Evolutionary conservation across 495 filamentous ascomycete species (phyloP).

Genomic region (Letharia columbiana): DNA sequence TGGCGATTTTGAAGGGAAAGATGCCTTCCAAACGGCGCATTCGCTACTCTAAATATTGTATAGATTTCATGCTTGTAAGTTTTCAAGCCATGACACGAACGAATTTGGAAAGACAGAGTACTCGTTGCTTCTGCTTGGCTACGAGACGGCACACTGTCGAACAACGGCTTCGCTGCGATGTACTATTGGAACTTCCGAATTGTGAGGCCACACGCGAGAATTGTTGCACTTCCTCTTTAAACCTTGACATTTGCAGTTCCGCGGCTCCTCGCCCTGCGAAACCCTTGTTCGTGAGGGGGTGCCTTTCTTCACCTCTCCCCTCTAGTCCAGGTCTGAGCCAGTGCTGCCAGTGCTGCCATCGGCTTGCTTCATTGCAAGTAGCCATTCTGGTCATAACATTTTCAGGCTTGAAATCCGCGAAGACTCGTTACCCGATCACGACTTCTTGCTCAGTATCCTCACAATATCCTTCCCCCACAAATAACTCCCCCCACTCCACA

Average conservation of each 20-base stretch:
- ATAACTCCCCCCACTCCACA: conserved; percentile 81
- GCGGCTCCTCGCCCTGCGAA: not conserved
- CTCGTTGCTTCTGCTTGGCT: not conserved
- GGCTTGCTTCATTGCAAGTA: not conserved
- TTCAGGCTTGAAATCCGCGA: not conserved
- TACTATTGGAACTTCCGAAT: not conserved
- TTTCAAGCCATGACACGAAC: not conserved
- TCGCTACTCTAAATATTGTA: not conserved
- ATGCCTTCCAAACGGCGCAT: too few relatives aligned
- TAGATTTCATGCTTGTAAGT: not conserved
- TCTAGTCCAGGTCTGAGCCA: not conserved
- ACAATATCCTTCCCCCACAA: conserved; percentile 73
- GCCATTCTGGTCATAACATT: not conserved
- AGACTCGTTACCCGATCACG: conserved; percentile 7
- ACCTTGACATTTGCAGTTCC: not conserved
- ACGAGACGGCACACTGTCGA: not conserved
- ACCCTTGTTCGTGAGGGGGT: not conserved
- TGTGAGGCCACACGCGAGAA: not conserved
- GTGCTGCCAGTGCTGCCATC: not conserved
- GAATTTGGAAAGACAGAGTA: not conserved
- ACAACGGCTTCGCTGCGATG: not conserved
- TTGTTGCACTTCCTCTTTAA: not conserved
- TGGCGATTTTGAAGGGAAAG: too few relatives aligned
- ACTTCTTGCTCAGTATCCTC: conserved; percentile 57
- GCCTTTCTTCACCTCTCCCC: not conserved